Evolutionary conservation across 164 flowering plant species (phyloP), one percentile per base, ranked within the genome.

Genomic region (Chimonanthus salicifolius): DNA sequence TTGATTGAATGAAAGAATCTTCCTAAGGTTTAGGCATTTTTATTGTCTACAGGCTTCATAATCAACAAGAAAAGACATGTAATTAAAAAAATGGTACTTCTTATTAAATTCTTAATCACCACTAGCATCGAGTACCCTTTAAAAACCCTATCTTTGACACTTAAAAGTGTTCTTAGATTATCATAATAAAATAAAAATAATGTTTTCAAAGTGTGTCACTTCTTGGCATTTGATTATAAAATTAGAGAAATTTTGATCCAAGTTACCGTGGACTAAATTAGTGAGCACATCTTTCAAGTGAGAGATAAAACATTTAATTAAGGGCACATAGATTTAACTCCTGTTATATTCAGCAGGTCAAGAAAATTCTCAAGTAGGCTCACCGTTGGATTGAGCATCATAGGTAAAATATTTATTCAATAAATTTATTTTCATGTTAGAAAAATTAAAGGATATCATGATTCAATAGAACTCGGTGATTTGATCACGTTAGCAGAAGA

Each of bases 1-100:
- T 60, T 71, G 73, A 71, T 60, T 71, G 65, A 60, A 71, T 4
- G 45, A 71, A 47, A 70, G 62, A 70, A 51, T 70, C 62, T 58
- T 71, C 67, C 73, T 0, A 2, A 62, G 33, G 73, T 71, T 58
- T 62, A 46, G 66, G 51, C 51, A 71, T 60, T 71, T 47, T n/a
- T 46, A 10, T n/a, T 71, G 46, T 60, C 21, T 47, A 47, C n/a
- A 60, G 46, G 73, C 49, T 21, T 71, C 48, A 43, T 58, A 71
- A 71, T 58, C 21, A 71, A 71, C 18, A 15, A 8, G 47, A 70
- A 54, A 70, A 58, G 64, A 58, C 72, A 51, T 33, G 63, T 50
- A 50, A 70, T 43, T 50, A 9, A 49, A 5, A 71, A 45, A 21
- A 58, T 45, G 44, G 73, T 46, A 15, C 66, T 71, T 43, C 15